Evolutionary conservation across 441 rosid genomes (phyloP), one percentile per base, ranked within the genome.

Genomic region (Populus hybrid): DNA sequence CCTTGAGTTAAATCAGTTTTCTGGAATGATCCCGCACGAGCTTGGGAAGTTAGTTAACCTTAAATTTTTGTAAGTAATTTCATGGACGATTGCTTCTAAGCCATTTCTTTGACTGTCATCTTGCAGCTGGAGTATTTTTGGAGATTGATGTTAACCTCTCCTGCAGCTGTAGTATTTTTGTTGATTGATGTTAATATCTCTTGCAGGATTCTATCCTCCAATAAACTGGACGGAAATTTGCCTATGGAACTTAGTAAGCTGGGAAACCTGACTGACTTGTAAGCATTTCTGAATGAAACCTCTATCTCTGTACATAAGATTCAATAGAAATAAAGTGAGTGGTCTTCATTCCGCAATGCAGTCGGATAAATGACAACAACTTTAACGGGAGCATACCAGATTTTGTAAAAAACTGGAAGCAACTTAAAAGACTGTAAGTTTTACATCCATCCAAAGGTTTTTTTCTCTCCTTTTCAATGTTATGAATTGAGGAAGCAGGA

Each of bases 1-100:
- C 81, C 88, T 92, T 72, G 95, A 87, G 83, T 80, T 80, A 71
- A 92, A 90, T 78, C 84, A 87, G 66, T 90, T 92, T 83, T 85
- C 86, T 28, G 97, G 97, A 77, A 32, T 77, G 70, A 79, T 90
- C 40, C 97, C 97, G 68, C 65, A 75, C 6, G 93, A 89, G 83
- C 81, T 89, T 10, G 93, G 90, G 72, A 83, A 88, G 21, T 76
- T 90, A 21, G 83, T 87, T 70, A 85, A 88, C 80, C 78, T 92
- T 77, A 23, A 76, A 68, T 71, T 40, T 40, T 66, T 92, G 95
- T 90, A 87, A 85, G 92, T 65, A 81, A 66, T 38, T 75, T 50
- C 71, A 75, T 67, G 73, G 73, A 67, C 28, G 6, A 7, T 32
- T 23, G 20, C 8, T 67, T 12, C 32, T 6, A 50, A 30, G 30